These are phyloP conservation scores for Pyrus betulifolia DNA, from an alignment of 306 rosid genomes.

Conservation along the genomic window DNA sequence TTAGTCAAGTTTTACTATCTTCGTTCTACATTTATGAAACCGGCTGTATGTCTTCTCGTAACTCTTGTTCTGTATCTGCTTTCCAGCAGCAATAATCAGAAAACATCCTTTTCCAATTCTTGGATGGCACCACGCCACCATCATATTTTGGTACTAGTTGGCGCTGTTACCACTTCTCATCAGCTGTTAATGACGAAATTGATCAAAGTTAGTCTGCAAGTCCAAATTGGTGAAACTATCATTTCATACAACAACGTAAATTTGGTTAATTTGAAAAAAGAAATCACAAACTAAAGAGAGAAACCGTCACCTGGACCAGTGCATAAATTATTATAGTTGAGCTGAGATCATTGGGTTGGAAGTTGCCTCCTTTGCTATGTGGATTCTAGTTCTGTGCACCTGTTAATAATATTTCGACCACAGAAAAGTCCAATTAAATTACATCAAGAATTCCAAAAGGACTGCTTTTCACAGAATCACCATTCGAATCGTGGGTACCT, in stretches of 20 bases:
- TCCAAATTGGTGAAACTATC: not conserved
- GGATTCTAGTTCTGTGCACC: conserved; percentile 37
- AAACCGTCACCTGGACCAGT: not conserved
- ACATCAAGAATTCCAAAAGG: not conserved
- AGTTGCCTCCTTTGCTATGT: conserved; percentile 16
- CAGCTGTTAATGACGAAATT: not conserved
- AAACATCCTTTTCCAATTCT: not conserved
- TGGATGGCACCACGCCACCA: not conserved
- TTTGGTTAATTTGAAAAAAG: not conserved
- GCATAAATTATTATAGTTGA: not conserved
- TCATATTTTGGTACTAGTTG: not conserved
- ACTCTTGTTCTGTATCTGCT: not conserved
- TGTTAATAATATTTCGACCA: conserved; percentile 16
- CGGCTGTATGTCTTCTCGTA: not conserved
- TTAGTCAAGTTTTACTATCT: not conserved
- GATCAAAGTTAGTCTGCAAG: not conserved
- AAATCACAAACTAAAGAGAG: not conserved
- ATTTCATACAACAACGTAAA: not conserved
- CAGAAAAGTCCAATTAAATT: not conserved
- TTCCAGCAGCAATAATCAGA: not conserved
- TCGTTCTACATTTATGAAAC: not conserved
- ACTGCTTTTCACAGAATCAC: not conserved
- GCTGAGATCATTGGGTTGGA: conserved; percentile 12
- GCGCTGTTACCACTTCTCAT: not conserved
- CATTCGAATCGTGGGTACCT: conserved; percentile 23